Evolutionary conservation across 345 rosid species (phyloP).

Genomic region (Salix caprea): DNA sequence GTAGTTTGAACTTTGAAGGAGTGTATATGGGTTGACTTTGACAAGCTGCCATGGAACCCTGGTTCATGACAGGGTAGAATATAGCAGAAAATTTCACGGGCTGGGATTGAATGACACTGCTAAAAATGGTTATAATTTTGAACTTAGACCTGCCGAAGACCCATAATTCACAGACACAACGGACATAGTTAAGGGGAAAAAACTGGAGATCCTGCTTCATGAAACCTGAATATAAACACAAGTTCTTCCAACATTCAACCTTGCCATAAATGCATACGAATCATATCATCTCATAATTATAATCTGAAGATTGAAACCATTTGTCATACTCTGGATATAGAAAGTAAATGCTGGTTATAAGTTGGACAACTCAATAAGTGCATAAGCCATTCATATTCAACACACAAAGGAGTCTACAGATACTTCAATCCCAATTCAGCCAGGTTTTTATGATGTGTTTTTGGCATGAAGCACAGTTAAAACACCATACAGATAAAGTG

Average conservation of each 20-base stretch:
- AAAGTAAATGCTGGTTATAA: neutral
- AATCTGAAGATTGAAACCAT: neutral
- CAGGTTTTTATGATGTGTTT: conserved; percentile 16
- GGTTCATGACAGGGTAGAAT: neutral
- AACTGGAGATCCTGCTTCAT: neutral
- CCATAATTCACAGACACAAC: neutral
- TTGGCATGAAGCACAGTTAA: neutral
- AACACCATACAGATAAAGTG: neutral
- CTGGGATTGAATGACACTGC: neutral
- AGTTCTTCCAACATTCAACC: neutral
- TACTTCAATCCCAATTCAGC: neutral
- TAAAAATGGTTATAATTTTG: neutral
- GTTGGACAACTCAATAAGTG: neutral
- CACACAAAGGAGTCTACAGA: conserved; percentile 1
- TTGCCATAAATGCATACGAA: neutral
- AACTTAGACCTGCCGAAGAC: neutral
- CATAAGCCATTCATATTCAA: neutral
- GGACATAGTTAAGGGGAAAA: neutral
- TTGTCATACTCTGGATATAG: neutral
- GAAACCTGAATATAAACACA: neutral
- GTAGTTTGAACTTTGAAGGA: neutral
- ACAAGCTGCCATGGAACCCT: neutral
- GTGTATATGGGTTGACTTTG: neutral
- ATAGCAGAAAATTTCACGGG: neutral
- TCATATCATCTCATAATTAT: neutral